Evolutionary conservation across 192 early-diverging fungal genomes (phyloP).

Genomic region (Backusella sp.): DNA sequence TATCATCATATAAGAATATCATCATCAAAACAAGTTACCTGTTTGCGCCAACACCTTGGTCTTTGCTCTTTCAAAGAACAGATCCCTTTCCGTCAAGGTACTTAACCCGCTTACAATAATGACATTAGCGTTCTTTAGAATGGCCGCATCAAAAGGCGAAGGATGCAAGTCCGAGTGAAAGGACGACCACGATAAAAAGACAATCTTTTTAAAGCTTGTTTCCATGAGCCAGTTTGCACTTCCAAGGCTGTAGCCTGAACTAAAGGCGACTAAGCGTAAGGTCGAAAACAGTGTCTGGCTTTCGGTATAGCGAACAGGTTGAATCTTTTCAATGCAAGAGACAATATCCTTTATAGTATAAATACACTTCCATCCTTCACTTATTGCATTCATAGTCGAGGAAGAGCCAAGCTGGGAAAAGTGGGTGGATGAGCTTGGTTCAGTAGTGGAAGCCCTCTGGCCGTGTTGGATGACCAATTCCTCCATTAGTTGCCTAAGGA

Average conservation of each 20-base stretch:
- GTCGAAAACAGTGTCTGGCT: slow-evolving; percentile 20
- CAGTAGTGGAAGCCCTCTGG: slow-evolving; percentile 10
- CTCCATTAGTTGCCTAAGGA: slow-evolving; percentile 54
- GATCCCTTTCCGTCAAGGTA: slow-evolving; percentile 17
- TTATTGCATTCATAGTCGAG: not conserved
- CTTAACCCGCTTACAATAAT: slow-evolving; percentile 44
- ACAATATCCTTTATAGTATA: slow-evolving; percentile 58
- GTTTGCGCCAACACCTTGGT: slow-evolving; percentile 40
- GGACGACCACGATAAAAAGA: slow-evolving; percentile 48
- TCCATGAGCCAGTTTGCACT: slow-evolving; percentile 74
- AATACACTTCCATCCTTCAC: slow-evolving; percentile 39
- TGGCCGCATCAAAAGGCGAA: slow-evolving; percentile 41
- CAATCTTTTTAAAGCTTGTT: slow-evolving; percentile 56
- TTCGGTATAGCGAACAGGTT: slow-evolving; percentile 57
- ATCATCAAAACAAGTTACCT: slow-evolving; percentile 19
- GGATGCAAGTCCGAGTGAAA: slow-evolving; percentile 45
- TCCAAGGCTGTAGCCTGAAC: slow-evolving; percentile 74
- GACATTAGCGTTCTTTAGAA: slow-evolving; percentile 43
- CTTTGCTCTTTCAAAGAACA: slow-evolving; percentile 33
- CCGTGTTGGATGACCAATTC: slow-evolving; percentile 58
- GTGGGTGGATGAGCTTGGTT: not conserved
- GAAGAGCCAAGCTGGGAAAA: slow-evolving; percentile 9
- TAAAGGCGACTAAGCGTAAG: slow-evolving; percentile 53
- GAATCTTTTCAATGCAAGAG: slow-evolving; percentile 59
- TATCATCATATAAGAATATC: no score